A percentile compares a stretch with the other conserved stretches of the same genome.
These are phyloP conservation scores for Flaveria trinervia DNA, from an alignment of 129 eudicot genomes.

Conservation along the genomic window DNA sequence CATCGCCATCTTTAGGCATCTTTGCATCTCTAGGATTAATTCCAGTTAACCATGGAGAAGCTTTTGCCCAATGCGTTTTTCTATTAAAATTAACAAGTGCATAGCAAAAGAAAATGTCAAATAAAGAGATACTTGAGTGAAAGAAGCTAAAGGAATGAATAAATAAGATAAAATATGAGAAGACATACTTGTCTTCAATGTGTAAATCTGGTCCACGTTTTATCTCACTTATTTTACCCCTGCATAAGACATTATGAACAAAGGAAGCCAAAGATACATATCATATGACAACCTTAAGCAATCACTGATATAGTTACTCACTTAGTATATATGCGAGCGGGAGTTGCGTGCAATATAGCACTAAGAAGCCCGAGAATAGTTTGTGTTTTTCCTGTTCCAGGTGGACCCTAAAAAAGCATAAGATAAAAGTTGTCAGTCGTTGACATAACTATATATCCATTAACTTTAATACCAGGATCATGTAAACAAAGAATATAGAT, in stretches of 20 bases:
- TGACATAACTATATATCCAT: neutral
- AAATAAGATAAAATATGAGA: neutral
- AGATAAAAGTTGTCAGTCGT: constrained; percentile 19
- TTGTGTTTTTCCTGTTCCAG: constrained; percentile 99
- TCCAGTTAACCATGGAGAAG: constrained; percentile 88
- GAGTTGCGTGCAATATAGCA: constrained; percentile 91
- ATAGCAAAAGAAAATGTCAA: neutral
- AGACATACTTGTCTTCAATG: constrained; percentile 63
- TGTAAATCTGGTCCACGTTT: constrained; percentile 81
- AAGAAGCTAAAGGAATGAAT: neutral
- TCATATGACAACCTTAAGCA: neutral
- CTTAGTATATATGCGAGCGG: constrained; percentile 78
- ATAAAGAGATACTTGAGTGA: neutral
- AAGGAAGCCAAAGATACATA: constrained; percentile 5
- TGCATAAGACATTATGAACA: constrained; percentile 41
- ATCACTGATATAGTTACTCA: constrained; percentile 39
- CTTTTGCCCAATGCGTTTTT: constrained; percentile 73
- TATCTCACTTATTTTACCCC: constrained; percentile 54
- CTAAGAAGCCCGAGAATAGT: constrained; percentile 97
- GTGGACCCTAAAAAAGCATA: constrained; percentile 72
- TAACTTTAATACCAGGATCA: neutral
- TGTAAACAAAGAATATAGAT: neutral
- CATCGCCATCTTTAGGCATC: constrained; percentile 96
- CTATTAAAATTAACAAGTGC: constrained; percentile 38
- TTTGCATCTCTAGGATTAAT: constrained; percentile 79